A percentile compares a stretch with the other conserved stretches of the same genome.
Evolutionary conservation across 441 rosid species (phyloP).

Genomic region (Erysimum pusillum): DNA sequence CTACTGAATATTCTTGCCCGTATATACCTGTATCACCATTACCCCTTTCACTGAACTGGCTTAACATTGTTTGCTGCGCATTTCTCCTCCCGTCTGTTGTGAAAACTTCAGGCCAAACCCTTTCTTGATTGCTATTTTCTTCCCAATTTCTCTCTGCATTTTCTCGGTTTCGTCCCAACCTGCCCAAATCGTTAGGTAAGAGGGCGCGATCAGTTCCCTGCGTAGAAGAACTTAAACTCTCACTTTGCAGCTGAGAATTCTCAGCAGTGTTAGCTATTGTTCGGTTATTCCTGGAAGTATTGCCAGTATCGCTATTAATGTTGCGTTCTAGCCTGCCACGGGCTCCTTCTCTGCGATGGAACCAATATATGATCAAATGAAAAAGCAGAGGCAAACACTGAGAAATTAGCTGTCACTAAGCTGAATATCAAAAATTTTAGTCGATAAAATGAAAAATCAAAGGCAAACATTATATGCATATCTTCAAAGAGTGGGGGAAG

Average conservation of each 20-base stretch:
- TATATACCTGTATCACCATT: not conserved
- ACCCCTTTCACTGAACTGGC: not conserved
- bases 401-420: not conserved
- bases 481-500: too few relatives aligned
- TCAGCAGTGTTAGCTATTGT: constrained; percentile 10
- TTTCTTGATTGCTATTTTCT: not conserved
- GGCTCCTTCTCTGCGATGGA: not conserved
- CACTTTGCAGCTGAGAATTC: not conserved
- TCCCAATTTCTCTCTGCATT: not conserved
- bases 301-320: not conserved
- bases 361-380: not conserved
- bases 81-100: not conserved
- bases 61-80: constrained; percentile 1
- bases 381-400: not conserved
- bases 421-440: not conserved
- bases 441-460: not conserved
- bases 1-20: not conserved
- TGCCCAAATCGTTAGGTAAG: constrained; percentile 25
- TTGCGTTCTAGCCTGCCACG: not conserved
- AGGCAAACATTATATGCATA: not conserved
- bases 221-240: not conserved
- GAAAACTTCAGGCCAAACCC: constrained; percentile 4
- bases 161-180: constrained; percentile 4
- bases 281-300: not conserved
- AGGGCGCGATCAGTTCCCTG: not conserved